These are phyloP conservation scores for Cyclaneusma minus DNA, from an alignment of 2,329 filamentous ascomycete genomes.

Conservation along the genomic window DNA sequence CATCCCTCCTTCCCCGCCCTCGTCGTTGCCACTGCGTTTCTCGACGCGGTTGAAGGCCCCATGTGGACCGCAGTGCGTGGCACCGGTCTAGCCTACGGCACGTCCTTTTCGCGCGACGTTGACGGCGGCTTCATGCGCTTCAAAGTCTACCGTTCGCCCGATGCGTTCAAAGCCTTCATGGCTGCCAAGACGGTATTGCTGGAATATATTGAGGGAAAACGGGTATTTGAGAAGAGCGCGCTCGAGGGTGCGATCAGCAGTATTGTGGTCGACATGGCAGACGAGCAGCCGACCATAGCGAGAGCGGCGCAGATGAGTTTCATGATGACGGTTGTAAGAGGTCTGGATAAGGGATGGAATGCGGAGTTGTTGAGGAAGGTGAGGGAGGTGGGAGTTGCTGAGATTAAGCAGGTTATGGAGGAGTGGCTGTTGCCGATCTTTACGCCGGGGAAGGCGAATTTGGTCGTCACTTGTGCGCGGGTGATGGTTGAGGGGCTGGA, in stretches of 20 bases:
- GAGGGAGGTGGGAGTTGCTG: slow-evolving; percentile 55
- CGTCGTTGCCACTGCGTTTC: slow-evolving; percentile 77
- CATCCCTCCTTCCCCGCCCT: slow-evolving; percentile 71
- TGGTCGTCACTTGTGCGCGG: slow-evolving; percentile 77
- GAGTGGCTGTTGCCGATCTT: slow-evolving; percentile 71
- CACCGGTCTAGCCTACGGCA: slow-evolving; percentile 84
- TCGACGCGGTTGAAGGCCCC: slow-evolving; percentile 86
- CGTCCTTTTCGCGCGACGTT: slow-evolving; percentile 60
- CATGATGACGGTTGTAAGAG: slow-evolving; percentile 62
- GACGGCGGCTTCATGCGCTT: slow-evolving; percentile 73
- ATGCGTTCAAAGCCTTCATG: slow-evolving; percentile 71
- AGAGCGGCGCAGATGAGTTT: slow-evolving; percentile 74
- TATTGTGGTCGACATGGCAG: slow-evolving; percentile 74
- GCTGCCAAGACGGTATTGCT: slow-evolving; percentile 62
- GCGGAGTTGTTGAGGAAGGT: slow-evolving; percentile 64
- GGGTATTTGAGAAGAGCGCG: slow-evolving; percentile 48
- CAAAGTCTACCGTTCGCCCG: slow-evolving; percentile 78
- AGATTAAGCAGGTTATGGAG: slow-evolving; percentile 60
- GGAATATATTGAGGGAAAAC: slow-evolving; percentile 56
- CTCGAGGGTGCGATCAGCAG: slow-evolving; percentile 83
- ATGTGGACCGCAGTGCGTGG: slow-evolving; percentile 89
- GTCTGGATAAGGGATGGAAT: slow-evolving; percentile 62
- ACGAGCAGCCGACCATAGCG: slow-evolving; percentile 76
- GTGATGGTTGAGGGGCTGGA: slow-evolving; percentile 69
- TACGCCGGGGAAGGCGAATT: slow-evolving; percentile 61